Evolutionary conservation across 2,329 filamentous ascomycete genomes (phyloP).

Genomic region (Phaeomoniella chlamydospora): DNA sequence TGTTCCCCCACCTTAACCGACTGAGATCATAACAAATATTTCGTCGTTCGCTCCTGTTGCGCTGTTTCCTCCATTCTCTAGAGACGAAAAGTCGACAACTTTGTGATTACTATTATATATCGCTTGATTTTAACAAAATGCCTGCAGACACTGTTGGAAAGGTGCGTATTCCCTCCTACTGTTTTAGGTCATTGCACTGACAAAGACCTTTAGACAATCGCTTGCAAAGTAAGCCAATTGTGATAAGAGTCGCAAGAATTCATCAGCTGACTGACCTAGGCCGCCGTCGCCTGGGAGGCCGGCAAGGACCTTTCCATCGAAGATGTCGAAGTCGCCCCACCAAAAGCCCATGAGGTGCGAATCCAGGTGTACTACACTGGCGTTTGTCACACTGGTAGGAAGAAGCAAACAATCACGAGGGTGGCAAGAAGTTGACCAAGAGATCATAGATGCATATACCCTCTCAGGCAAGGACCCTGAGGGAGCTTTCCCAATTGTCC

Average conservation of each 20-base stretch:
- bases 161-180: constrained; percentile 5
- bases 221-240: constrained; percentile 51
- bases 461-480: constrained; percentile 95
- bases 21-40: too few relatives aligned
- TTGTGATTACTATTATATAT: too few relatives aligned
- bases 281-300: constrained; percentile 93
- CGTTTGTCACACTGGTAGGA: constrained; percentile 88
- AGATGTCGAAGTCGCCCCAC: constrained; percentile 81
- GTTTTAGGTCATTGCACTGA: constrained; percentile 1
- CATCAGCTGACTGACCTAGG: constrained; percentile 30
- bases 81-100: too few relatives aligned
- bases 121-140: too few relatives aligned
- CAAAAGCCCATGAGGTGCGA: constrained; percentile 84
- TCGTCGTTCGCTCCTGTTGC: too few relatives aligned
- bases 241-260: not conserved
- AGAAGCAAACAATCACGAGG: constrained; percentile 3
- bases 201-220: constrained; percentile 55
- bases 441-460: constrained; percentile 65
- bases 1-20: too few relatives aligned
- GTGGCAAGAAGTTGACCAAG: constrained; percentile 1
- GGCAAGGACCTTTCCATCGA: constrained; percentile 80
- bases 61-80: too few relatives aligned
- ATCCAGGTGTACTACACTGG: constrained; percentile 96
- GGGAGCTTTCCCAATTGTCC: constrained; percentile 77
- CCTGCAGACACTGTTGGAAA: constrained; percentile 12